Evolutionary conservation across 176 grass and related monocot species (phyloP).

Genomic region (Aegilops umbellulata): DNA sequence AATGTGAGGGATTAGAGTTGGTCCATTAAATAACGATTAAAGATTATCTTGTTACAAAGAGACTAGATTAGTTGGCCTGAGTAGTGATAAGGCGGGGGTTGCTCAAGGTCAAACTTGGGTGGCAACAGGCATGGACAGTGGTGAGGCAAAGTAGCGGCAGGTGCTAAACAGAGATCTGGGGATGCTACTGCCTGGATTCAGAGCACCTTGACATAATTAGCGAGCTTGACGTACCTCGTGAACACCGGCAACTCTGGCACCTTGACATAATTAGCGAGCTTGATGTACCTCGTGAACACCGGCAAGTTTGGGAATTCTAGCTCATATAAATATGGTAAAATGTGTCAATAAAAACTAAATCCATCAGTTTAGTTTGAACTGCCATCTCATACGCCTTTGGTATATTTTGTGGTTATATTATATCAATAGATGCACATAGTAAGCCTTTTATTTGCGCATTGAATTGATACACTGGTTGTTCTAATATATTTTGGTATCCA

Average conservation of each 20-base stretch:
- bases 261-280: too few species aligned
- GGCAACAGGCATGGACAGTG: background rate
- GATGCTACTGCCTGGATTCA: background rate
- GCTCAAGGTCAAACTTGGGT: background rate
- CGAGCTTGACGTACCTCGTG: too few species aligned
- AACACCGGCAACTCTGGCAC: background rate
- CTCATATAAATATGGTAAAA: background rate
- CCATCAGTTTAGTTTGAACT: conserved; percentile 9
- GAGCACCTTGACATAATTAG: too few species aligned
- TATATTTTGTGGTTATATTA: background rate
- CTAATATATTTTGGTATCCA: conserved; percentile 56
- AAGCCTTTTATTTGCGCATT: conserved; percentile 1
- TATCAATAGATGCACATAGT: background rate
- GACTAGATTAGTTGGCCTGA: background rate
- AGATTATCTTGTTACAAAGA: background rate
- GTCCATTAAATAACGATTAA: background rate
- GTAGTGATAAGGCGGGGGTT: background rate
- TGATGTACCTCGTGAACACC: too few species aligned
- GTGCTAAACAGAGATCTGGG: background rate
- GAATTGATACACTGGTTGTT: conserved; percentile 25
- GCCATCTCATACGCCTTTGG: background rate
- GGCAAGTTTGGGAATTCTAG: background rate
- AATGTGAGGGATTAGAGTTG: background rate
- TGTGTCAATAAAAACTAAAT: conserved; percentile 2
- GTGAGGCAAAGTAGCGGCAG: background rate